Conservation (phyloP, 176 grass and related monocot species). For the bread wheat (Triticum aestivum) region DNA sequence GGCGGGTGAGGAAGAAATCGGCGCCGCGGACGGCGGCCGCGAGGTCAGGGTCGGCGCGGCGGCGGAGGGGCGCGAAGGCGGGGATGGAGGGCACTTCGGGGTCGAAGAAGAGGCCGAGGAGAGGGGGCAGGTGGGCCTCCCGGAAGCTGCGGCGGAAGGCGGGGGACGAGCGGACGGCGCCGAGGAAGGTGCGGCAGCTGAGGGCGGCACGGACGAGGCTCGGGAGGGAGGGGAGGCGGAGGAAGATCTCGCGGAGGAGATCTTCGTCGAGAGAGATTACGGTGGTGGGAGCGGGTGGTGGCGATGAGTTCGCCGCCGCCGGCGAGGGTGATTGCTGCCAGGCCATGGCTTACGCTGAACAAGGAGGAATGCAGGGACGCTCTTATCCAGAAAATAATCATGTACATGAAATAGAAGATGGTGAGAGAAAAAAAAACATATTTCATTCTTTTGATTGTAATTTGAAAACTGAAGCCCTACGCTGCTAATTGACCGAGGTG, state of each 20-base stretch:
- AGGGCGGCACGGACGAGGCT: neutral
- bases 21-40: constrained; percentile 8
- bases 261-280: neutral
- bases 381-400: neutral
- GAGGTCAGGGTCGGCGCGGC: neutral
- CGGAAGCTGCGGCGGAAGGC: neutral
- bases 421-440: too few relatives aligned
- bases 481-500: too few relatives aligned
- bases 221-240: neutral
- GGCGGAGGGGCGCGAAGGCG: neutral
- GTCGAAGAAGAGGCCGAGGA: constrained; percentile 10
- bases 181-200: constrained; percentile 7
- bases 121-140: neutral
- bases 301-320: neutral
- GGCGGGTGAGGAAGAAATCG: neutral
- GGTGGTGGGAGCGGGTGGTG: neutral
- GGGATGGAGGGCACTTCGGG: neutral
- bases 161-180: neutral
- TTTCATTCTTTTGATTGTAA: too few relatives aligned
- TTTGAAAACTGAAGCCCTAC: too few relatives aligned
- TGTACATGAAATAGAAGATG: too few relatives aligned
- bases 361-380: neutral
- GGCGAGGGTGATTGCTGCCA: neutral
- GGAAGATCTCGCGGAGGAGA: neutral
- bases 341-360: neutral